Conservation (phyloP, 495 filamentous ascomycete genomes). For the Aspergillus carlsbadensis region DNA sequence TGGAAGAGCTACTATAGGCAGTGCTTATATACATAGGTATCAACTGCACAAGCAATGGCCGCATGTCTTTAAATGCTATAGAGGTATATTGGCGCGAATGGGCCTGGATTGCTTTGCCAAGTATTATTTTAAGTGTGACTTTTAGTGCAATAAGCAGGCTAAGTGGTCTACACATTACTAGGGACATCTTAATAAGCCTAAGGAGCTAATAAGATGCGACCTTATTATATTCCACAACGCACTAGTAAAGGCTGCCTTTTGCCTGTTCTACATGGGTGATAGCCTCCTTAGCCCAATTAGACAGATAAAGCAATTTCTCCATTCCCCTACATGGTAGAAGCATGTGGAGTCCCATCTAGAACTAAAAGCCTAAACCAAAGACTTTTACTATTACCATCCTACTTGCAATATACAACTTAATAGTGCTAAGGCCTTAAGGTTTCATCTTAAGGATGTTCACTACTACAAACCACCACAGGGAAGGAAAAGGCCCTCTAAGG, state of each 20-base stretch:
- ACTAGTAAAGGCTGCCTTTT: background rate
- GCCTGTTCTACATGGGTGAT: constrained; percentile 4
- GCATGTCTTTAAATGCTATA: constrained; percentile 15
- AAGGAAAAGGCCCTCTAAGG: background rate
- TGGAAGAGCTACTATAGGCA: constrained; percentile 9
- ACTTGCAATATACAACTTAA: background rate
- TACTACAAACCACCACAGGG: constrained; percentile 2
- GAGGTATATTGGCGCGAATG: background rate
- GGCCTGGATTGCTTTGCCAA: constrained; percentile 6
- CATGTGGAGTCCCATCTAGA: constrained; percentile 4
- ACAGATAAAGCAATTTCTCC: background rate
- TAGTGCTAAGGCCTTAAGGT: background rate
- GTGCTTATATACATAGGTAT: constrained; percentile 2
- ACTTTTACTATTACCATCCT: constrained; percentile 1
- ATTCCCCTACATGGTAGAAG: background rate
- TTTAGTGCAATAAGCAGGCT: constrained; percentile 10
- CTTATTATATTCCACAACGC: background rate
- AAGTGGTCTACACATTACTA: constrained; percentile 6
- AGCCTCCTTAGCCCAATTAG: background rate
- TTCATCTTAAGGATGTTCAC: constrained; percentile 7
- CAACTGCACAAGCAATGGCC: constrained; percentile 12
- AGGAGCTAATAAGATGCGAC: constrained; percentile 3
- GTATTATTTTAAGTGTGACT: constrained; percentile 17
- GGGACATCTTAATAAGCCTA: background rate
- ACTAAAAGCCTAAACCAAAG: background rate